Percentiles rank a stretch among this genome's conserved stretches.
Conservation (phyloP, 2,329 filamentous ascomycete genomes). For the Myriosclerotinia curreyana region DNA sequence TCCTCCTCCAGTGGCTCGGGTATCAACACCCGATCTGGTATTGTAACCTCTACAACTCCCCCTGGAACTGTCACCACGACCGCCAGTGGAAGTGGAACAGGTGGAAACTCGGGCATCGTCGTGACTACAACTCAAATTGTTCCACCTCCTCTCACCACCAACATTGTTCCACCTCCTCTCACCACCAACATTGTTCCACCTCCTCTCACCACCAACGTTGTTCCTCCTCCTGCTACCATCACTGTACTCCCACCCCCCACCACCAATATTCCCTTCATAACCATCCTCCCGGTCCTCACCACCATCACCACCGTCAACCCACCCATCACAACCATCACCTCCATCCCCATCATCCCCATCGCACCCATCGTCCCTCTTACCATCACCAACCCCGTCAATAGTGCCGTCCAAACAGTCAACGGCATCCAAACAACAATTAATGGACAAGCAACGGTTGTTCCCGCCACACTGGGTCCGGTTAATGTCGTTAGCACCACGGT, state of each 20-base stretch:
- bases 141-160: background rate
- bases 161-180: background rate
- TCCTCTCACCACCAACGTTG: background rate
- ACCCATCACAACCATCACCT: constrained; percentile 6
- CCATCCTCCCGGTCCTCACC: background rate
- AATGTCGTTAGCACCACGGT: background rate
- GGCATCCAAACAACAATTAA: background rate
- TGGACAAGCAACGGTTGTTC: background rate
- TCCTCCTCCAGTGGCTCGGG: background rate
- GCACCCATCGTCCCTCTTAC: background rate
- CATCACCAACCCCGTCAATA: background rate
- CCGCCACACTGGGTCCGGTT: background rate
- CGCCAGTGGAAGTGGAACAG: background rate
- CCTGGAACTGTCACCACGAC: background rate
- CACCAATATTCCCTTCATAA: background rate
- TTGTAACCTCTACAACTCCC: background rate
- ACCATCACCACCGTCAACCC: background rate
- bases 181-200: background rate
- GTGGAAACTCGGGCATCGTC: background rate
- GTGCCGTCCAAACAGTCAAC: background rate
- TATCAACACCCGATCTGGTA: background rate
- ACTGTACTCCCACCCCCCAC: background rate
- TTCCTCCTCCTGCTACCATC: background rate
- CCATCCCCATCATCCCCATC: background rate
- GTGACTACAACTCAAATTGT: background rate